Evolutionary conservation across 495 filamentous ascomycete genomes (phyloP).

Genomic region (Aspergillus mulundensis): DNA sequence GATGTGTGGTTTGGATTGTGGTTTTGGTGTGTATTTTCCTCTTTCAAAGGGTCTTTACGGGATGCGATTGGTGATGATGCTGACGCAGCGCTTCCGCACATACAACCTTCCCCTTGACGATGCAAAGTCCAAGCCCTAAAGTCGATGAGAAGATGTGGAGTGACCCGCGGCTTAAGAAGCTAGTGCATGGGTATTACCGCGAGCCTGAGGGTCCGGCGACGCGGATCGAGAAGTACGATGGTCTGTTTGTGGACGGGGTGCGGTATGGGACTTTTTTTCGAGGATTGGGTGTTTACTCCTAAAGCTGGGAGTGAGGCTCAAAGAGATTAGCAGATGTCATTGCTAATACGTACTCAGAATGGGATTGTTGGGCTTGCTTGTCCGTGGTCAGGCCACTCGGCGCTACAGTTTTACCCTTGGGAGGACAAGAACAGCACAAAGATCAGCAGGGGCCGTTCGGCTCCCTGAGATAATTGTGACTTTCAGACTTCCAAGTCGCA

Average conservation of each 20-base stretch:
- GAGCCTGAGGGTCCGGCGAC: constrained; percentile 39
- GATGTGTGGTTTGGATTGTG: constrained; percentile 9
- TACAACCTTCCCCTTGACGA: constrained; percentile 39
- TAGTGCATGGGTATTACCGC: constrained; percentile 32
- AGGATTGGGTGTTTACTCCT: constrained; percentile 40
- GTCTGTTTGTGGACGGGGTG: constrained; percentile 37
- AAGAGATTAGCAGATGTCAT: not conserved
- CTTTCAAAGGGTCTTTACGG: too few relatives aligned
- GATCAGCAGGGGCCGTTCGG: not conserved
- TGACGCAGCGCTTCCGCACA: constrained; percentile 39
- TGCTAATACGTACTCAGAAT: too few relatives aligned
- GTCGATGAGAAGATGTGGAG: constrained; percentile 50
- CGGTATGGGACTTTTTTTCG: constrained; percentile 30
- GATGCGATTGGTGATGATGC: too few relatives aligned
- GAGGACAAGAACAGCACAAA: not conserved
- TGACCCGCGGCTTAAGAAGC: constrained; percentile 30
- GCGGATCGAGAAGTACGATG: constrained; percentile 35
- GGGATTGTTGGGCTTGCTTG: not conserved
- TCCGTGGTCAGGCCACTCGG: not conserved
- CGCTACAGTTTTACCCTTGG: not conserved
- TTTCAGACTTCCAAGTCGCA: too few relatives aligned
- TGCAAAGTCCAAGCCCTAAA: constrained; percentile 32
- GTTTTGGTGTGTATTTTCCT: constrained; percentile 1
- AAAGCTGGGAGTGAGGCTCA: not conserved
- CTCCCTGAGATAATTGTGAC: not conserved